Evolutionary conservation across 768 basidiomycete species (phyloP).

Genomic region (Hygrocybe coccinea): DNA sequence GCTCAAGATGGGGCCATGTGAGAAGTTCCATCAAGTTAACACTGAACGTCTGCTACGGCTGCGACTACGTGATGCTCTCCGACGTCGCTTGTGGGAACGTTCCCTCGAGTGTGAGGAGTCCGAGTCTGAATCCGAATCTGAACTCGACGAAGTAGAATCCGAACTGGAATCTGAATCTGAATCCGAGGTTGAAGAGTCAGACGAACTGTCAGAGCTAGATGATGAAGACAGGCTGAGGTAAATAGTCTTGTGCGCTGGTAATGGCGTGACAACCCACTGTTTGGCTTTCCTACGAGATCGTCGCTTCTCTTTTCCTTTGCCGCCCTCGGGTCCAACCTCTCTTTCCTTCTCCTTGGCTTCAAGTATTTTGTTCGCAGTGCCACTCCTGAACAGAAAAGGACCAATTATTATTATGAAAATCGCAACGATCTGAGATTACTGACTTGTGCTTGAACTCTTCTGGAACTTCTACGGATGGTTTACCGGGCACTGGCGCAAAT

Average conservation of each 20-base stretch:
- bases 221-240: conserved; percentile 25
- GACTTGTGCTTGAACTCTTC: conserved; percentile 87
- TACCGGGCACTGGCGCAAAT: conserved; percentile 55
- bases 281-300: conserved; percentile 34
- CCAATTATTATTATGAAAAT: background rate
- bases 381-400: conserved; percentile 42
- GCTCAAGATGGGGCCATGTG: background rate
- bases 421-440: conserved; percentile 21
- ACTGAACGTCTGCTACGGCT: background rate
- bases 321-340: conserved; percentile 35
- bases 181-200: conserved; percentile 21
- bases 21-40: background rate
- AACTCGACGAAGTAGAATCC: conserved; percentile 36
- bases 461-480: conserved; percentile 78
- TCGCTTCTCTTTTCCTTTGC: conserved; percentile 32
- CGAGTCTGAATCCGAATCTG: conserved; percentile 20
- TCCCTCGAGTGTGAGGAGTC: conserved; percentile 20
- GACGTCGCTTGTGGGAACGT: conserved; percentile 24
- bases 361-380: conserved; percentile 81
- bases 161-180: conserved; percentile 41
- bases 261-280: conserved; percentile 25
- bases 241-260: background rate
- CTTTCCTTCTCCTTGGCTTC: conserved; percentile 79
- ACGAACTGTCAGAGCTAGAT: conserved; percentile 39
- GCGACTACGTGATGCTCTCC: conserved; percentile 6